Evolutionary conservation across 176 grass and related monocot genomes (phyloP).

Genomic region (Miscanthus lutarioriparius): DNA sequence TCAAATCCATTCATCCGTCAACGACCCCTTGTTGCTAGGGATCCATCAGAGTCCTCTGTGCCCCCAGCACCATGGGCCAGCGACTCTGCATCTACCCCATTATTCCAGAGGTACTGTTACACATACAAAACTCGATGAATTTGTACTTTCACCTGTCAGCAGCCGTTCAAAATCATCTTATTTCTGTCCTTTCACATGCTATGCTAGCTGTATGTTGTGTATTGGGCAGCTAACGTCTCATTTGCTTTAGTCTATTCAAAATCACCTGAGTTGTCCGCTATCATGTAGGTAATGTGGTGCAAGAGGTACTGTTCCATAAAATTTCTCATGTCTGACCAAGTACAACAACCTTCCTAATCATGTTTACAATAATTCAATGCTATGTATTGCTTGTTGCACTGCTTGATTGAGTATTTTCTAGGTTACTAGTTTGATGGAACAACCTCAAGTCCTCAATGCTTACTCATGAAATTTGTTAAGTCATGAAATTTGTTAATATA

Average conservation of each 20-base stretch:
- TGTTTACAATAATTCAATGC: neutral
- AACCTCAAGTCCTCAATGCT: neutral
- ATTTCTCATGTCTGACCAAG: neutral
- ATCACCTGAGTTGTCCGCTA: neutral
- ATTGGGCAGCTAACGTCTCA: neutral
- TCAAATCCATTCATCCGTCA: slow-evolving; percentile 92
- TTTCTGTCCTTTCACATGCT: neutral
- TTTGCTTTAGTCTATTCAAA: neutral
- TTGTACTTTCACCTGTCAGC: slow-evolving; percentile 12
- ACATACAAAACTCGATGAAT: neutral
- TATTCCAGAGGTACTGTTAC: slow-evolving; percentile 82
- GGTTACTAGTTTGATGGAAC: neutral
- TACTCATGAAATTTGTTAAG: neutral
- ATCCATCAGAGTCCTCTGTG: slow-evolving; percentile 56
- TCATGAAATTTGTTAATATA: no score
- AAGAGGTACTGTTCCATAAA: neutral
- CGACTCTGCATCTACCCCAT: slow-evolving; percentile 61
- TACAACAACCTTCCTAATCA: neutral
- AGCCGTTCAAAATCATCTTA: neutral
- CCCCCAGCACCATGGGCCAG: slow-evolving; percentile 91
- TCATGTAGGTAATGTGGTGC: neutral
- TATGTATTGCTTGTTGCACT: neutral
- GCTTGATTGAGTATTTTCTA: slow-evolving; percentile 1
- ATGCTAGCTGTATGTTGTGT: neutral
- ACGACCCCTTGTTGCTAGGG: slow-evolving; percentile 66